phyloP scores from a whole-genome alignment of 805 yeast species.

The Metschnikowia chrysomelidarum region DNA sequence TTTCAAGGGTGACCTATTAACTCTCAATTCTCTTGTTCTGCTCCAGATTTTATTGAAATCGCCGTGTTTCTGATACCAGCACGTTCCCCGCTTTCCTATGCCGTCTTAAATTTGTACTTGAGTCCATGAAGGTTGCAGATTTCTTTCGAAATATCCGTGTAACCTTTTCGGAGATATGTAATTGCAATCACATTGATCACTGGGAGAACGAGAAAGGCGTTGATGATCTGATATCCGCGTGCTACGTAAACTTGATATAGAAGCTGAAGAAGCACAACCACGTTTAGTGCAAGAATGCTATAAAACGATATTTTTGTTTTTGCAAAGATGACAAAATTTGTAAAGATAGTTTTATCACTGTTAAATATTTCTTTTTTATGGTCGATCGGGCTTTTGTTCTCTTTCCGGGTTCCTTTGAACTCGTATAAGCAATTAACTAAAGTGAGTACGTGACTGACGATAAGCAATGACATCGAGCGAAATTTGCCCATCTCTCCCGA shows the following conservation, averaged over 20 bases:
- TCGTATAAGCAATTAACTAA: constrained; percentile 15
- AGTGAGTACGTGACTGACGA: constrained; percentile 12
- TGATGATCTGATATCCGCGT: constrained; percentile 1
- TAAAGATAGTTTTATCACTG: background rate
- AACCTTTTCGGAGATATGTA: constrained; percentile 18
- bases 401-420: constrained; percentile 6
- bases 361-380: background rate
- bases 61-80: too few relatives aligned
- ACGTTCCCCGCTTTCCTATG: too few relatives aligned
- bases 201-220: constrained; percentile 19
- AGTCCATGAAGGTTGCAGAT: constrained; percentile 17
- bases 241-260: constrained; percentile 5
- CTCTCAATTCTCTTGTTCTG: too few relatives aligned
- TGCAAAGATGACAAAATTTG: background rate
- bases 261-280: constrained; percentile 18
- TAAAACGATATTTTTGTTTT: constrained; percentile 4
- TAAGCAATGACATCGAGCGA: constrained; percentile 8
- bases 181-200: constrained; percentile 18
- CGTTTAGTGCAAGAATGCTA: constrained; percentile 12
- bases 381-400: background rate
- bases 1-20: too few relatives aligned
- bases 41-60: too few relatives aligned
- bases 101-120: constrained; percentile 25
- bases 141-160: constrained; percentile 10
- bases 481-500: constrained; percentile 1